A percentile compares a stretch with the other conserved stretches of the same genome.
These are phyloP conservation scores for Dentipellis sp. DNA, from an alignment of 768 basidiomycete species.

Conservation along the genomic window DNA sequence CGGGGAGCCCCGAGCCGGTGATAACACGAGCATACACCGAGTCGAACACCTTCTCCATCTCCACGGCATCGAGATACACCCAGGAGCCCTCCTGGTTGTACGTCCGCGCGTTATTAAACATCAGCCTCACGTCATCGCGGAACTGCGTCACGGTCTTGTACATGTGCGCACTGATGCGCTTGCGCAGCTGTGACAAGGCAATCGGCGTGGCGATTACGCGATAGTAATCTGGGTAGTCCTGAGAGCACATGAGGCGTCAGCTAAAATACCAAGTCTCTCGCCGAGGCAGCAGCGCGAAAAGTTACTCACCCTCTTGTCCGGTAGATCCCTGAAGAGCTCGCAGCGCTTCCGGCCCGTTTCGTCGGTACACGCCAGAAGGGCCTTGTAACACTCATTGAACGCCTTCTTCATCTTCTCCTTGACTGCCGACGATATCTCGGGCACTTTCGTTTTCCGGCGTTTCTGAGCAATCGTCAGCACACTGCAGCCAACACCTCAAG, in stretches of 20 bases:
- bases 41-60: constrained; percentile 87
- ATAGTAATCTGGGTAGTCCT: constrained; percentile 94
- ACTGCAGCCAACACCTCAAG: background rate
- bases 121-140: constrained; percentile 75
- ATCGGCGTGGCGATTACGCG: constrained; percentile 83
- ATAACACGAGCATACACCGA: constrained; percentile 57
- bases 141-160: constrained; percentile 73
- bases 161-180: constrained; percentile 51
- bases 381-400: constrained; percentile 66
- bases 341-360: constrained; percentile 70
- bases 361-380: constrained; percentile 65
- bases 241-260: constrained; percentile 12
- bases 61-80: constrained; percentile 90
- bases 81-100: constrained; percentile 95
- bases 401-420: constrained; percentile 79
- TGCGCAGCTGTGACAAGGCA: constrained; percentile 78
- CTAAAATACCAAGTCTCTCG: background rate
- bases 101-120: constrained; percentile 90
- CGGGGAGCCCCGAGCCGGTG: constrained; percentile 64
- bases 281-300: background rate
- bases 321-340: constrained; percentile 83
- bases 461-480: constrained; percentile 39
- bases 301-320: constrained; percentile 56
- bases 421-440: constrained; percentile 47
- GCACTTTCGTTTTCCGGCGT: constrained; percentile 69